Percentiles rank a stretch among this genome's conserved stretches.
Conservation (phyloP, 1,284 basidiomycete genomes). For the Moniliophthora roreri region DNA sequence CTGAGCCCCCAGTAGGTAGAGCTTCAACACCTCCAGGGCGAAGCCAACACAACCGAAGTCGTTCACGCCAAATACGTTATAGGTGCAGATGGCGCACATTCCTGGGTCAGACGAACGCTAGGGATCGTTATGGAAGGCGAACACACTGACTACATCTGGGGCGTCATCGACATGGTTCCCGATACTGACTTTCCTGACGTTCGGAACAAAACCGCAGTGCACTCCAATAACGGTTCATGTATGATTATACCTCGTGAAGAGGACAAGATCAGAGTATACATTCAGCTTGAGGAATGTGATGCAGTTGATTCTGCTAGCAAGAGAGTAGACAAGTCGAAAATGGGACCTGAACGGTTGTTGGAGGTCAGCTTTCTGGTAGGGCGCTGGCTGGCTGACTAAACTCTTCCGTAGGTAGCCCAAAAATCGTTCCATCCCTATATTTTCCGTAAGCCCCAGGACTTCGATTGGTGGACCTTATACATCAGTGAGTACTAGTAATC, state of each 20-base stretch:
- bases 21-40: constrained; percentile 32
- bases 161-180: constrained; percentile 71
- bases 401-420: constrained; percentile 47
- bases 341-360: constrained; percentile 62
- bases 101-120: constrained; percentile 75
- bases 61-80: constrained; percentile 62
- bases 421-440: constrained; percentile 70
- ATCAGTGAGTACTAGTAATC: constrained; percentile 45
- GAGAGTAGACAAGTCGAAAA: constrained; percentile 60
- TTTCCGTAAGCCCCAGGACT: constrained; percentile 52
- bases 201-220: constrained; percentile 61
- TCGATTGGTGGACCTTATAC: constrained; percentile 85
- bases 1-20: constrained; percentile 33
- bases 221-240: constrained; percentile 61
- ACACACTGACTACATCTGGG: constrained; percentile 80
- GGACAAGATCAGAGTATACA: constrained; percentile 73
- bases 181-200: constrained; percentile 83
- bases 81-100: constrained; percentile 77
- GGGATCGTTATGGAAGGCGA: constrained; percentile 77
- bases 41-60: constrained; percentile 38
- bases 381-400: background rate
- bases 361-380: constrained; percentile 38
- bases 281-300: constrained; percentile 61
- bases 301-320: constrained; percentile 49
- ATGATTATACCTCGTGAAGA: constrained; percentile 80